Percentiles rank a stretch among this genome's conserved stretches.
phyloP scores from a whole-genome alignment of 1,284 basidiomycete species.

The Irpex sp. region DNA sequence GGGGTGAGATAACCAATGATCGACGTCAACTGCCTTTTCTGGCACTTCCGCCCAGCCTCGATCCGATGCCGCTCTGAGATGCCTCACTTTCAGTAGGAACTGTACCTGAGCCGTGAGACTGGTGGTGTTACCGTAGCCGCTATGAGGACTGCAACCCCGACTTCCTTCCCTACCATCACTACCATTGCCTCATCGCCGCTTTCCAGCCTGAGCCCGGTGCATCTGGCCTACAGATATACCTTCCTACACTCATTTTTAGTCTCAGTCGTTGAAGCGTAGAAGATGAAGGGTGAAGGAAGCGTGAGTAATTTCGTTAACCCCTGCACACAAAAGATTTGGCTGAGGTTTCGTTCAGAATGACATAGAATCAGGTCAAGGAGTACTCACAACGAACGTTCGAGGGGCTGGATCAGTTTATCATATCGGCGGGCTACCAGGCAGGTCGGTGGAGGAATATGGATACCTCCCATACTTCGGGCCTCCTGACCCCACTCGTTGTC shows the following conservation, averaged over 20 bases:
- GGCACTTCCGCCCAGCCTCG: neutral
- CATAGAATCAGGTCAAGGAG: neutral
- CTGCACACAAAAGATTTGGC: too few relatives aligned
- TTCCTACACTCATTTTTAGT: too few relatives aligned
- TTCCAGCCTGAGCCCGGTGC: too few relatives aligned
- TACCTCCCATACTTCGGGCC: conserved; percentile 16
- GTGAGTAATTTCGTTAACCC: too few relatives aligned
- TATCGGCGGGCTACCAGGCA: neutral
- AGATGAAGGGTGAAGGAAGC: too few relatives aligned
- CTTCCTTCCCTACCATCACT: neutral
- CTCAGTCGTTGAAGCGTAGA: too few relatives aligned
- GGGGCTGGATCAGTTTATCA: neutral
- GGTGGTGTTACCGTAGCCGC: neutral
- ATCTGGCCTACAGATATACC: too few relatives aligned
- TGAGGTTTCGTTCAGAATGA: neutral
- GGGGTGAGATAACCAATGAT: neutral
- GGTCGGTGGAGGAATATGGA: neutral
- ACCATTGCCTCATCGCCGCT: neutral
- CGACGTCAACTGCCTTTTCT: neutral
- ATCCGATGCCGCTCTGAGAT: neutral
- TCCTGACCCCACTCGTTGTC: conserved; percentile 14
- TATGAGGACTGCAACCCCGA: too few relatives aligned
- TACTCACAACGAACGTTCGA: neutral
- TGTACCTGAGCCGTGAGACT: neutral
- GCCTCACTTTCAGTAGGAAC: too few relatives aligned